Evolutionary conservation across 2,329 filamentous ascomycete species (phyloP).

Genomic region (Purpureocillium takamizusanense): DNA sequence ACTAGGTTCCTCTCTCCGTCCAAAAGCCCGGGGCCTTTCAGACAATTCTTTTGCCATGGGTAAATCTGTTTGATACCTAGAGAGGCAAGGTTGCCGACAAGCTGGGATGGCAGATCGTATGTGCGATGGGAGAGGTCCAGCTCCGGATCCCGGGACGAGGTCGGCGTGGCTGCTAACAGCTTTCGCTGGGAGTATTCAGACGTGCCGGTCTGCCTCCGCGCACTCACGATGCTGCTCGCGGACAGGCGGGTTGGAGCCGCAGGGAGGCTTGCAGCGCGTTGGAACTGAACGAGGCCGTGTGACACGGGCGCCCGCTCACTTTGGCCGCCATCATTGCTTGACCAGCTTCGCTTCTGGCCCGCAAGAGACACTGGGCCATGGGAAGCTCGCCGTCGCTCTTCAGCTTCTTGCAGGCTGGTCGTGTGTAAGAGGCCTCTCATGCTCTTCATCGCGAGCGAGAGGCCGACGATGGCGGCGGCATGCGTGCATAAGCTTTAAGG

Average conservation of each 20-base stretch:
- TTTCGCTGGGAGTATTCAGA: constrained; percentile 51
- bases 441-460: constrained; percentile 23
- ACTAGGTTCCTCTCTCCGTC: constrained; percentile 59
- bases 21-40: constrained; percentile 58
- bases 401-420: constrained; percentile 40
- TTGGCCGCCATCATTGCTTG: constrained; percentile 10
- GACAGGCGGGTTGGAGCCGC: constrained; percentile 18
- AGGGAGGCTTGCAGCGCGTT: constrained; percentile 23
- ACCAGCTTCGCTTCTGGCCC: constrained; percentile 38
- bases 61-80: constrained; percentile 68
- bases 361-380: constrained; percentile 30
- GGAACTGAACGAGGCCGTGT: constrained; percentile 17
- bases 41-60: constrained; percentile 69
- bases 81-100: constrained; percentile 55
- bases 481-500: no score
- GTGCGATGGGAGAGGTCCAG: constrained; percentile 53
- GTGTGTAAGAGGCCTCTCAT: constrained; percentile 36
- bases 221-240: constrained; percentile 37
- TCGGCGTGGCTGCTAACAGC: constrained; percentile 43
- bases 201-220: constrained; percentile 12
- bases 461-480: no score
- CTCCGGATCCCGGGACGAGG: constrained; percentile 39
- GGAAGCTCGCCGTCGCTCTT: constrained; percentile 22
- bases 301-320: constrained; percentile 3
- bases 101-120: constrained; percentile 51